Base-by-base conservation (phyloP, 805 yeast species). In the Brettanomyces anomalus region DNA sequence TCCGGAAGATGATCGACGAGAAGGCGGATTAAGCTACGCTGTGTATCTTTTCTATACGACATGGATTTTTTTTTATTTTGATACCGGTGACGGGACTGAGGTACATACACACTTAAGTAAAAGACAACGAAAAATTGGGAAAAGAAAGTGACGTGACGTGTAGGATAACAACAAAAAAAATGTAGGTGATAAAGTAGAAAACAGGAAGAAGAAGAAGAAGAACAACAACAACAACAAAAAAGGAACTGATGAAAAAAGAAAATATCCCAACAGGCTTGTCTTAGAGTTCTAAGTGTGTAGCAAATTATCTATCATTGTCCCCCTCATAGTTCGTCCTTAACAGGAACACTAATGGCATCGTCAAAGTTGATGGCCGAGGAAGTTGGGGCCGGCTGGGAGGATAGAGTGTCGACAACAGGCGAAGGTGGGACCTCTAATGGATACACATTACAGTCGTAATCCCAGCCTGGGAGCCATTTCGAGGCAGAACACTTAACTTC, bases 381-480 rank as follows among this genome's bases (percentile, higher is more conserved):
- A 24, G 28, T 24, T 17, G 36, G 33, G 10, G 19, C 31, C 28
- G 33, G 40, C 40, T 38, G 32, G 17, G 28, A 19, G 4, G 37
- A 18, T 7, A 16, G 7, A 16, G 21, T 3, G 21, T 15, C 48
- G 45, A 41, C 49, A 44, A 30, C 35, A 32, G 26, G 35, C 28
- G 28, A 24, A 36, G 3, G 38, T 42, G 28, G 39, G 28, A 16
- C 45, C 47, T 46, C 32, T 26, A 34, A 33, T 35, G 67, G 68
- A 60, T 75, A 87, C 13, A 69, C 52, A 47, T 66, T 68, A 67
- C 99, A 93, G 56, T 81, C 83, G 58, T 79, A 93, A 70, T 93
- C 98, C 98, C 97, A 93, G 33, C 76, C 70, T 3, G 67, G 47
- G 28, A 84, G 49, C 52, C 77, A 61, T 64, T 77, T 77, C 37